Conservation (phyloP, 306 rosid species). For the Delonix regia region DNA sequence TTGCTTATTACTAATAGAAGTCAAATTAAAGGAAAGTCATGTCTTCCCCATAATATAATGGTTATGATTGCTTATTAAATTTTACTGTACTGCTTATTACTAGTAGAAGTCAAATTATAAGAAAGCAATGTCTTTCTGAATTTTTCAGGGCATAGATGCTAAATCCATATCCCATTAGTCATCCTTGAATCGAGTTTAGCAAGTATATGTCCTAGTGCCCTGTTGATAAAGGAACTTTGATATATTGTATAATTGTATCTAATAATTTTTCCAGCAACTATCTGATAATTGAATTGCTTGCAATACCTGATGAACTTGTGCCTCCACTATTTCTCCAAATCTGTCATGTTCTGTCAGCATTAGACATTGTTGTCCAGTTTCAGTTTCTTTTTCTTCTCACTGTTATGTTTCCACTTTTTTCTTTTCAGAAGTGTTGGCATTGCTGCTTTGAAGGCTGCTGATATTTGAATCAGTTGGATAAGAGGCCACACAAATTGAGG, state of each 20-base stretch:
- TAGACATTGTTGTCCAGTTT: not conserved
- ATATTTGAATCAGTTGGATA: conserved; percentile 9
- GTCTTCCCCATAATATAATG: too few relatives aligned
- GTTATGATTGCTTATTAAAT: not conserved
- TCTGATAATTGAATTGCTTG: not conserved
- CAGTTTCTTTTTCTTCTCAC: not conserved
- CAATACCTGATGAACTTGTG: not conserved
- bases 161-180: not conserved
- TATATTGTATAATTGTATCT: not conserved
- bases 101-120: not conserved
- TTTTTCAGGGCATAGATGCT: not conserved
- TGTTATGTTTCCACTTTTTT: not conserved
- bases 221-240: too few relatives aligned
- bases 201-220: too few relatives aligned
- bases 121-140: not conserved
- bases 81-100: not conserved
- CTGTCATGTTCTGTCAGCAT: not conserved
- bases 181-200: not conserved
- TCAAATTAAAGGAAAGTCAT: not conserved
- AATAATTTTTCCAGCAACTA: not conserved
- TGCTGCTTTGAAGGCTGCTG: not conserved
- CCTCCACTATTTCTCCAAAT: not conserved
- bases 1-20: not conserved
- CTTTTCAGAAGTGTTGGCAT: not conserved
- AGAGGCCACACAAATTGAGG: conserved; percentile 23